phyloP scores from a whole-genome alignment of 768 basidiomycete species.

The Hirschioporus abietinus region DNA sequence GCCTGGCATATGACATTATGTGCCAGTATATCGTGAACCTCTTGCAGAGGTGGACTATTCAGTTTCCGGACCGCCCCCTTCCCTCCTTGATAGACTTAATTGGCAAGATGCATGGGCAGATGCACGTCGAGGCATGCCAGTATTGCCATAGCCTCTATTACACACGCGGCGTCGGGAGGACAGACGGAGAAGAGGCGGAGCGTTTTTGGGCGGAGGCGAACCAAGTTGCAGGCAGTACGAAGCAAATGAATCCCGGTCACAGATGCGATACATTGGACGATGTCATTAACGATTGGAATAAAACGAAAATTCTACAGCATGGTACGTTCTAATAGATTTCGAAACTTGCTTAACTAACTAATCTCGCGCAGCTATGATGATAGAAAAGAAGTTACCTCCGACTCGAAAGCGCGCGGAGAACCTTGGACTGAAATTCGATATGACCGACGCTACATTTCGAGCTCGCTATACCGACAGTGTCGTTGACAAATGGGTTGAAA shows the following conservation, averaged over 20 bases:
- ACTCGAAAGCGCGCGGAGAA: not conserved
- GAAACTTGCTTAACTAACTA: not conserved
- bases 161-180: conserved; percentile 15
- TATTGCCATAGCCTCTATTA: conserved; percentile 17
- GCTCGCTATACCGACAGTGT: not conserved
- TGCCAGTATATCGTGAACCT: conserved; percentile 2
- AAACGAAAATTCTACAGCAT: not conserved
- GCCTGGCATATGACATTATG: not conserved
- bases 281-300: conserved; percentile 11
- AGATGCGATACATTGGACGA: conserved; percentile 17
- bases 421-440: not conserved
- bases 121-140: conserved; percentile 14
- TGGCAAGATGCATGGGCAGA: conserved; percentile 17
- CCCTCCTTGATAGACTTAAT: not conserved
- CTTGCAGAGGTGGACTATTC: not conserved
- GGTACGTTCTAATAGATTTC: not conserved
- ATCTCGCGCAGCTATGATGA: not conserved
- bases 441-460: not conserved
- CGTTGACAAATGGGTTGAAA: not conserved
- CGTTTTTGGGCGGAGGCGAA: conserved; percentile 17
- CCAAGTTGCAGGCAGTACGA: conserved; percentile 12
- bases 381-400: not conserved
- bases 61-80: not conserved
- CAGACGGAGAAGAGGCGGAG: conserved; percentile 21
- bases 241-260: conserved; percentile 16